Conservation (phyloP, 192 early-diverging fungal genomes). For the Haplosporangium gracile region DNA sequence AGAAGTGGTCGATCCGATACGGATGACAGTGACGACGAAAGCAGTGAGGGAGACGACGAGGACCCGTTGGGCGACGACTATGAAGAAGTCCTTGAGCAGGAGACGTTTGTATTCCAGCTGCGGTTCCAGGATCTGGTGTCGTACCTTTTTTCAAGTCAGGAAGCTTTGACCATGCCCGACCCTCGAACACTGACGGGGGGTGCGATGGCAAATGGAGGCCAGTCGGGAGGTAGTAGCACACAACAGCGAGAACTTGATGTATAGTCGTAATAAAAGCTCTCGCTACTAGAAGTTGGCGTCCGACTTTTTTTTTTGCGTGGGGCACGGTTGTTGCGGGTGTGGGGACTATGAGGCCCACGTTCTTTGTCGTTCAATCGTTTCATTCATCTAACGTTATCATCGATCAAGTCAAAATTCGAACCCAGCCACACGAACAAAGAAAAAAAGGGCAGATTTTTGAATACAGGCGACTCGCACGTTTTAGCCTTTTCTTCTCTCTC, state of each 20-base stretch:
- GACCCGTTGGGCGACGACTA: conserved; percentile 37
- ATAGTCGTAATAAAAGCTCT: conserved; percentile 8
- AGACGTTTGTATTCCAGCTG: conserved; percentile 43
- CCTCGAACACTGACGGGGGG: not conserved
- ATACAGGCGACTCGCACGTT: too few species aligned
- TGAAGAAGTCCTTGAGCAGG: conserved; percentile 34
- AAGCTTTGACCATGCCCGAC: conserved; percentile 13
- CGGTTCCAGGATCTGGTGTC: conserved; percentile 30
- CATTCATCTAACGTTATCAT: not conserved
- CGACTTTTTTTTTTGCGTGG: not conserved
- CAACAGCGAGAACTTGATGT: conserved; percentile 25
- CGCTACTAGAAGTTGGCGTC: too few species aligned
- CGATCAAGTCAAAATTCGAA: too few species aligned
- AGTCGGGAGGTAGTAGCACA: not conserved
- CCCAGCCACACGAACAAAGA: too few species aligned
- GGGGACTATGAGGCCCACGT: not conserved
- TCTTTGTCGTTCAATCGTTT: not conserved
- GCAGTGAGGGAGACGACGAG: conserved; percentile 10
- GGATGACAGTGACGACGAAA: conserved; percentile 2
- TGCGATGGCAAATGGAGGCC: not conserved
- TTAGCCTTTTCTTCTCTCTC: not conserved
- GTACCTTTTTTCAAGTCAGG: conserved; percentile 42
- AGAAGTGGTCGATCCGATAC: not conserved
- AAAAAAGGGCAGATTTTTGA: too few species aligned
- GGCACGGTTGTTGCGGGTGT: too few species aligned